Conservation (phyloP, 371 early-diverging fungal genomes). For the Lichtheimia ornata region DNA sequence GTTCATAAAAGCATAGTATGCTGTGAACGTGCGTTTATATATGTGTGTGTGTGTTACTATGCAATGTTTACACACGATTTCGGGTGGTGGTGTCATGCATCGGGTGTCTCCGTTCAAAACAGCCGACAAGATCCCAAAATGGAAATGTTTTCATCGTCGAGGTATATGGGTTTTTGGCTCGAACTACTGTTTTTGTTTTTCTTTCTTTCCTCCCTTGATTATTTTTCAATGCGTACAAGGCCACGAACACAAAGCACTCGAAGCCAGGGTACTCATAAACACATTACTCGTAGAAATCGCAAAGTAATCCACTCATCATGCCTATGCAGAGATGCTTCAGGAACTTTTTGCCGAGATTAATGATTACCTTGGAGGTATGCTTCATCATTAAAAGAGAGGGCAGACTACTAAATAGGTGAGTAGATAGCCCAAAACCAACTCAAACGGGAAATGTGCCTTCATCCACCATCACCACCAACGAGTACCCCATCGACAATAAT, state of each 20-base stretch:
- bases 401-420: background rate
- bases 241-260: conserved; percentile 6
- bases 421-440: background rate
- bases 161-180: too few species aligned
- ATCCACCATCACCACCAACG: background rate
- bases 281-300: background rate
- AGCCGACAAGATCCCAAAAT: too few species aligned
- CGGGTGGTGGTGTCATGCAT: too few species aligned
- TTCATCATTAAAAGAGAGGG: background rate
- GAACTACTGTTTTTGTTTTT: background rate
- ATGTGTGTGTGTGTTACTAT: too few species aligned
- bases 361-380: conserved; percentile 19
- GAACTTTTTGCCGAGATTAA: conserved; percentile 27
- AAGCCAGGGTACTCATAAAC: conserved; percentile 7
- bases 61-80: too few species aligned
- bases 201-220: background rate
- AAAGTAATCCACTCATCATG: background rate
- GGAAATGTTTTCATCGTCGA: too few species aligned
- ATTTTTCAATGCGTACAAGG: background rate
- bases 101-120: too few species aligned
- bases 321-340: conserved; percentile 19
- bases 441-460: background rate
- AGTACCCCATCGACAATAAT: too few species aligned
- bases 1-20: too few species aligned
- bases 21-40: too few species aligned